Evolutionary conservation across 306 rosid genomes (phyloP).

Genomic region (Sophora flavescens): DNA sequence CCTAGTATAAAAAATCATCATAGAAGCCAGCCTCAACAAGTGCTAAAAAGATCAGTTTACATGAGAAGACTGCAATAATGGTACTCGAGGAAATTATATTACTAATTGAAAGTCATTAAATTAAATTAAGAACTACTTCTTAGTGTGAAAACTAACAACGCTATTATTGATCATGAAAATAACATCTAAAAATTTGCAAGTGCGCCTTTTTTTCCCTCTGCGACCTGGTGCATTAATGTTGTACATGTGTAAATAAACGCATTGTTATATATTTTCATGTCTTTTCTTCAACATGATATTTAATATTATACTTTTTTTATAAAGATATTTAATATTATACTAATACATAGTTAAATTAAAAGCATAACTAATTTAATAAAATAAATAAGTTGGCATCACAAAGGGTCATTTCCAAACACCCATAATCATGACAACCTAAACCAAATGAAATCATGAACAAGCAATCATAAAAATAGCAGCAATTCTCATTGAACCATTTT

Average conservation of each 20-base stretch:
- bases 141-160: background rate
- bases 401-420: too few species aligned
- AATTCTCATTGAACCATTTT: too few species aligned
- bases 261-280: constrained; percentile 3
- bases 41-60: background rate
- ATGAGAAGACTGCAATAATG: constrained; percentile 4
- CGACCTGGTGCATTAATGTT: background rate
- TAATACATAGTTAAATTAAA: too few species aligned
- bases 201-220: constrained; percentile 1
- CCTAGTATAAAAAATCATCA: too few species aligned
- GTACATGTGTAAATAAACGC: constrained; percentile 12
- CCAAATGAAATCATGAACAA: too few species aligned
- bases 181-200: background rate
- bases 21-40: too few species aligned
- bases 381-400: too few species aligned
- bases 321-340: too few species aligned
- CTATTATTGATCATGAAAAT: constrained; percentile 30
- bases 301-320: constrained; percentile 20
- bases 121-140: constrained; percentile 4
- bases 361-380: too few species aligned
- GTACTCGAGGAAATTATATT: too few species aligned
- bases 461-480: too few species aligned
- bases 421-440: too few species aligned
- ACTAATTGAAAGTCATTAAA: constrained; percentile 17
- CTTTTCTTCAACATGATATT: constrained; percentile 13